A percentile compares a stretch with the other conserved stretches of the same genome.
Evolutionary conservation across 2,329 filamentous ascomycete genomes (phyloP).

Genomic region (Corynespora cassiicola): DNA sequence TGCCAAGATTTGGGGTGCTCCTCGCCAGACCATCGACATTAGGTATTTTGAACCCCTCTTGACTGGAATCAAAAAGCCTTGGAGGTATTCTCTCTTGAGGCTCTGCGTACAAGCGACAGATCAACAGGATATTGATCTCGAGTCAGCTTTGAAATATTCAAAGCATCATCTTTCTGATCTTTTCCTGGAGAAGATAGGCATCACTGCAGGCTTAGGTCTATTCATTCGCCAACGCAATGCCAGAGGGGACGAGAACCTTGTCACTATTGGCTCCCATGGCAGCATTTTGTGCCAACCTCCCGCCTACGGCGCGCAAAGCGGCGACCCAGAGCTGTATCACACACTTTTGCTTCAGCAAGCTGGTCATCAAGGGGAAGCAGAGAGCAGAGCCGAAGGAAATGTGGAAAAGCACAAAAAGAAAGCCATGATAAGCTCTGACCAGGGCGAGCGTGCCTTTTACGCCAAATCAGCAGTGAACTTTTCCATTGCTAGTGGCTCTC

Average conservation of each 20-base stretch:
- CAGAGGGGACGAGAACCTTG: conserved; percentile 22
- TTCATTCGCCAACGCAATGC: conserved; percentile 25
- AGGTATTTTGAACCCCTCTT: conserved; percentile 14
- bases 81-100: conserved; percentile 24
- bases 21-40: not conserved
- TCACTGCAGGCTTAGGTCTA: conserved; percentile 22
- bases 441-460: conserved; percentile 34
- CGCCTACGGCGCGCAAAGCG: conserved; percentile 1
- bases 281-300: conserved; percentile 10
- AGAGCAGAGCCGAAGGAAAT: conserved; percentile 9
- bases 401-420: conserved; percentile 27
- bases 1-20: not conserved
- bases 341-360: conserved; percentile 16
- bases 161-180: no score
- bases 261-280: conserved; percentile 4
- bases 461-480: conserved; percentile 33
- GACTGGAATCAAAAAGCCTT: conserved; percentile 7
- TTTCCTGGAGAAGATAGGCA: conserved; percentile 16
- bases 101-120: conserved; percentile 19
- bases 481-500: conserved; percentile 40
- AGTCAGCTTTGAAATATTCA: conserved; percentile 21
- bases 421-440: conserved; percentile 27
- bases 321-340: conserved; percentile 24
- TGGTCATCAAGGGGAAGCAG: conserved; percentile 15
- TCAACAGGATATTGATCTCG: conserved; percentile 22